Percentiles rank a stretch among this genome's conserved stretches.
phyloP scores from a whole-genome alignment of 495 filamentous ascomycete species.

The Glonium stellatum region DNA sequence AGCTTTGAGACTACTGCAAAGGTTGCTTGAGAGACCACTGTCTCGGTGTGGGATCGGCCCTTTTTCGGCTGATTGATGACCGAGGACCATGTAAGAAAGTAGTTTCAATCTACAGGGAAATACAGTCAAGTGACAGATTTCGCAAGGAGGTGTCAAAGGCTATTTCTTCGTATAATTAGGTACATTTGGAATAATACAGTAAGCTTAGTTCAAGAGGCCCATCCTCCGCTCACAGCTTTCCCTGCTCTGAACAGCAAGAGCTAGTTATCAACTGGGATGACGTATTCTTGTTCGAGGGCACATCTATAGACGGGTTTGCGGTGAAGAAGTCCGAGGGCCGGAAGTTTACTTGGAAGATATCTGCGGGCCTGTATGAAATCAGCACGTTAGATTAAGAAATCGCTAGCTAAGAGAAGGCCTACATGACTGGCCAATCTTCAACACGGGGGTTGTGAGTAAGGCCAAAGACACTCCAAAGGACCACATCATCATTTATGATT shows the following conservation, averaged over 20 bases:
- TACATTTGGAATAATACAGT: neutral
- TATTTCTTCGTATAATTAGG: neutral
- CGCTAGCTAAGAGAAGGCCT: constrained; percentile 18
- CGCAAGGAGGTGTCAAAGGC: too few species aligned
- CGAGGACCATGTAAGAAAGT: too few species aligned
- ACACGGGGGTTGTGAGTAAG: constrained; percentile 54
- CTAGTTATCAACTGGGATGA: constrained; percentile 40
- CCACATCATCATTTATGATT: constrained; percentile 44
- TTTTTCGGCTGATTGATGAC: too few species aligned
- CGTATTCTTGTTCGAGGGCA: constrained; percentile 47
- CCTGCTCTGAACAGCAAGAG: constrained; percentile 14
- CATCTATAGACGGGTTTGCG: constrained; percentile 49
- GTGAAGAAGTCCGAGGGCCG: constrained; percentile 51
- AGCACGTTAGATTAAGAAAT: neutral
- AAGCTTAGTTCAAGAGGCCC: neutral
- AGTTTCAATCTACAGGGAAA: too few species aligned
- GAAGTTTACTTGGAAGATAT: constrained; percentile 52
- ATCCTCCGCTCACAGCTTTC: constrained; percentile 7
- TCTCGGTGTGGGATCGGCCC: too few species aligned
- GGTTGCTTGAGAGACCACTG: too few species aligned
- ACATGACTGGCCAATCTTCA: constrained; percentile 58
- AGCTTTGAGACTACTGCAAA: too few species aligned
- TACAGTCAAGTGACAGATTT: too few species aligned
- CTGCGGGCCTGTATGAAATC: constrained; percentile 43
- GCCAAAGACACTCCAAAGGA: constrained; percentile 57